phyloP scores from a whole-genome alignment of 805 yeast species.

The Hanseniaspora thailandica region DNA sequence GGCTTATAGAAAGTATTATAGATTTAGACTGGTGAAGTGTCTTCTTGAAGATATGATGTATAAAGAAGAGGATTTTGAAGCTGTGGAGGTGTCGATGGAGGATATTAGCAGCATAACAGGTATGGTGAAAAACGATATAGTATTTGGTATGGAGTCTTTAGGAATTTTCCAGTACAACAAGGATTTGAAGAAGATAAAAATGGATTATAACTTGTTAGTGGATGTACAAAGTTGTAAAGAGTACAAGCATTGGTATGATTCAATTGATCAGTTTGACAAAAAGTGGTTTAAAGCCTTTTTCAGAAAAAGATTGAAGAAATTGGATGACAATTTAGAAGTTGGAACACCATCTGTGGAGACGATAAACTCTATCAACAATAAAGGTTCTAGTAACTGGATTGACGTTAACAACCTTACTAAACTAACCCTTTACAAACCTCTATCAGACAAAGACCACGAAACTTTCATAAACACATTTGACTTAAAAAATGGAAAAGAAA shows the following conservation, averaged over 20 bases:
- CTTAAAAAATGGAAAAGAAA: no score
- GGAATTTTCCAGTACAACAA: conserved; percentile 38
- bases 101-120: conserved; percentile 63
- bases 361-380: no score
- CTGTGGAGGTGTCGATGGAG: conserved; percentile 38
- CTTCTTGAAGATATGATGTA: conserved; percentile 19
- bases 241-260: conserved; percentile 41
- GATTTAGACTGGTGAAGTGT: conserved; percentile 42
- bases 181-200: conserved; percentile 18
- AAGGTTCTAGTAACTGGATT: not conserved
- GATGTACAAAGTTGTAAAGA: conserved; percentile 28
- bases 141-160: conserved; percentile 73
- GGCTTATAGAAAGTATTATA: conserved; percentile 85
- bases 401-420: not conserved
- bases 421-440: not conserved
- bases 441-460: not conserved
- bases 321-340: not conserved
- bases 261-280: conserved; percentile 33
- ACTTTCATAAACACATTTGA: not conserved
- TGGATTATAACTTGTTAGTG: conserved; percentile 46
- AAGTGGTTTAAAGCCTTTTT: not conserved
- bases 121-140: conserved; percentile 74
- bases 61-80: not conserved
- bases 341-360: no score
- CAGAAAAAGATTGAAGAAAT: not conserved